These are phyloP conservation scores for Mycena leptocephala DNA, from an alignment of 768 basidiomycete species.

Conservation along the genomic window DNA sequence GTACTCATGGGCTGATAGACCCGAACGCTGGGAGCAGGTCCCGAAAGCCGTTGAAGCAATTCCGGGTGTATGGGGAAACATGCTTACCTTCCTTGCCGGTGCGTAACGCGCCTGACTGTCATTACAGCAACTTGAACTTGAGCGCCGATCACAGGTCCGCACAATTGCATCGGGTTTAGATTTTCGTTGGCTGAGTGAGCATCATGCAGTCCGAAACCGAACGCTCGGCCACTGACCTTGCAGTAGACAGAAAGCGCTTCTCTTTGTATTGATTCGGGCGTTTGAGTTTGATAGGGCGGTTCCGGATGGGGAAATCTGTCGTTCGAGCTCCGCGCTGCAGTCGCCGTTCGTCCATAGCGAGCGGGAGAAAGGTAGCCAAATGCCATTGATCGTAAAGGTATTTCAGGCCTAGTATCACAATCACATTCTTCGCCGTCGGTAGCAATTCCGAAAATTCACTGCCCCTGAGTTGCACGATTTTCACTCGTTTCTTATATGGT, in stretches of 20 bases:
- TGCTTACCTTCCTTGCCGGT: slow-evolving; percentile 45
- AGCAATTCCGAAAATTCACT: too few relatives aligned
- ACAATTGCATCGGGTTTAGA: slow-evolving; percentile 61
- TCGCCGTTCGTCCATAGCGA: background rate
- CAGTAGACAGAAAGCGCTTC: slow-evolving; percentile 47
- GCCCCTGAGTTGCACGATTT: too few relatives aligned
- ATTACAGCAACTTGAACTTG: background rate
- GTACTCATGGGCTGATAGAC: slow-evolving; percentile 43
- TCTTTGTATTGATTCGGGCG: slow-evolving; percentile 51
- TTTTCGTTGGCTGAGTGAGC: slow-evolving; percentile 50
- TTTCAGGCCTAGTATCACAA: slow-evolving; percentile 20
- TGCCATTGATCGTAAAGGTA: slow-evolving; percentile 14
- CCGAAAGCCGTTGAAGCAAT: slow-evolving; percentile 48
- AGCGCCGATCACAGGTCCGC: slow-evolving; percentile 33
- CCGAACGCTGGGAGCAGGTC: slow-evolving; percentile 63
- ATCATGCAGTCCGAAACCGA: background rate
- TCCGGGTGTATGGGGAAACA: slow-evolving; percentile 58
- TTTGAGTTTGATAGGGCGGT: slow-evolving; percentile 52
- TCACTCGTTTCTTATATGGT: too few relatives aligned
- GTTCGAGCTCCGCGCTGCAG: background rate
- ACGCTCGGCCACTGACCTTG: background rate
- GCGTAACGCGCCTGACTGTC: background rate
- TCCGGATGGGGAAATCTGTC: slow-evolving; percentile 41
- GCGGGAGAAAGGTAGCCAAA: slow-evolving; percentile 4
- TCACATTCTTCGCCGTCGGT: too few relatives aligned